Conservation (phyloP, 2,329 filamentous ascomycete genomes). For the Paraphoma chrysanthemicola region DNA sequence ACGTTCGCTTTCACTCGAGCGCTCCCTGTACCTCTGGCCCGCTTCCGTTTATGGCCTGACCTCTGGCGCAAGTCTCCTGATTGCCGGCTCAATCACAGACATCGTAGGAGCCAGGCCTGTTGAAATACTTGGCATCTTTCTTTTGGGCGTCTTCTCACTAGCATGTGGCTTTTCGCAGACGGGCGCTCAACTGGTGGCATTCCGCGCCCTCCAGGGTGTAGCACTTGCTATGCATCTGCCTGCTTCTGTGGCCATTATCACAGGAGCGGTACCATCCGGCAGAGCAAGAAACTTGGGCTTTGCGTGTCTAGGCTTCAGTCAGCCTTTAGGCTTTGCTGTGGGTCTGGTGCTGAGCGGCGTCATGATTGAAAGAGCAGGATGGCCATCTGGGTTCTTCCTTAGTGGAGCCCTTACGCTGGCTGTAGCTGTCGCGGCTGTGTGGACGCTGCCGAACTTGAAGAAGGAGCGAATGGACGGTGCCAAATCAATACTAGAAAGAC, state of each 20-base stretch:
- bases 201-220: constrained; percentile 57
- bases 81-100: constrained; percentile 60
- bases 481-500: constrained; percentile 10
- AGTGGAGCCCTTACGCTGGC: constrained; percentile 36
- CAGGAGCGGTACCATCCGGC: constrained; percentile 30
- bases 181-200: constrained; percentile 52
- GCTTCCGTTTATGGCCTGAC: constrained; percentile 49
- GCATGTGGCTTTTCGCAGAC: constrained; percentile 54
- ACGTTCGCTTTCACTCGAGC: constrained; percentile 28
- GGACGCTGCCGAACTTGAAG: constrained; percentile 30
- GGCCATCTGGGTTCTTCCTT: constrained; percentile 58
- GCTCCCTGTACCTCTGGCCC: constrained; percentile 44
- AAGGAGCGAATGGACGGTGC: constrained; percentile 1
- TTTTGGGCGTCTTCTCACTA: constrained; percentile 54
- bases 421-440: constrained; percentile 44
- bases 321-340: constrained; percentile 59
- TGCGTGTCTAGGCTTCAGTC: constrained; percentile 53
- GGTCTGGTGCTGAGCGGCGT: constrained; percentile 60
- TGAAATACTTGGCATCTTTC: constrained; percentile 52
- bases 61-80: constrained; percentile 57
- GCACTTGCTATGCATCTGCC: constrained; percentile 57
- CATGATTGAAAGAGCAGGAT: constrained; percentile 56
- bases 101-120: constrained; percentile 56
- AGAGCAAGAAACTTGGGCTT: constrained; percentile 42
- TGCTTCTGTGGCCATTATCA: constrained; percentile 56